Conservation (phyloP, 169 alveolate species). For the Cryptosporidium canis region DNA sequence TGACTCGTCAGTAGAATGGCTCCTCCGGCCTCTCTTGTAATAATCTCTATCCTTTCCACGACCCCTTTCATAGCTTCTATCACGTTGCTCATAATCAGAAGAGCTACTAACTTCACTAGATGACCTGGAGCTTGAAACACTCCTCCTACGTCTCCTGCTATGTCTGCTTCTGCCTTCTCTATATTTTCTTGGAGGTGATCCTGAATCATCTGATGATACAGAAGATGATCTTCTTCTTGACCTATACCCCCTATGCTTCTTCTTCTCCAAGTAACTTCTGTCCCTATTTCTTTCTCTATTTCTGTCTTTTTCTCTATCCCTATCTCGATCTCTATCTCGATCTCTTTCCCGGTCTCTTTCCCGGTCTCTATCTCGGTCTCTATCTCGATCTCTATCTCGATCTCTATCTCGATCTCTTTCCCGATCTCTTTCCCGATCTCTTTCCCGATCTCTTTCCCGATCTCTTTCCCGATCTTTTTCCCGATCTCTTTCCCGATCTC, state of each 20-base stretch:
- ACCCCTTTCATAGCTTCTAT: constrained; percentile 4
- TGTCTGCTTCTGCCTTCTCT: constrained; percentile 16
- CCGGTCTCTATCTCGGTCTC: constrained; percentile 51
- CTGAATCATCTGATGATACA: constrained; percentile 46
- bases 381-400: constrained; percentile 33
- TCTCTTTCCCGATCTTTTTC: constrained; percentile 41
- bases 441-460: constrained; percentile 14
- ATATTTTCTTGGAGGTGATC: constrained; percentile 26
- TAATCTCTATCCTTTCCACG: constrained; percentile 48
- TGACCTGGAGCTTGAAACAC: constrained; percentile 45
- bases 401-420: constrained; percentile 47
- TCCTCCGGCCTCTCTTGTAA: constrained; percentile 21
- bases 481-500: constrained; percentile 33
- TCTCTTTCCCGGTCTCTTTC: constrained; percentile 34
- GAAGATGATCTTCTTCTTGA: constrained; percentile 56
- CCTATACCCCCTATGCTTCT: constrained; percentile 15
- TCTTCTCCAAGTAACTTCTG: constrained; percentile 19
- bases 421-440: constrained; percentile 29
- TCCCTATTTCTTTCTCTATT: constrained; percentile 17
- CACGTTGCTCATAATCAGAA: constrained; percentile 28
- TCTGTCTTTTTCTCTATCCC: constrained; percentile 24
- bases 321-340: constrained; percentile 36
- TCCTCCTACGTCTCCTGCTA: constrained; percentile 28
- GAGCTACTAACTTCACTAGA: neutral
- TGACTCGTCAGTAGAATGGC: constrained; percentile 45